A percentile compares a stretch with the other conserved stretches of the same genome.
Conservation (phyloP, 345 rosid genomes). For the Mangifera indica region DNA sequence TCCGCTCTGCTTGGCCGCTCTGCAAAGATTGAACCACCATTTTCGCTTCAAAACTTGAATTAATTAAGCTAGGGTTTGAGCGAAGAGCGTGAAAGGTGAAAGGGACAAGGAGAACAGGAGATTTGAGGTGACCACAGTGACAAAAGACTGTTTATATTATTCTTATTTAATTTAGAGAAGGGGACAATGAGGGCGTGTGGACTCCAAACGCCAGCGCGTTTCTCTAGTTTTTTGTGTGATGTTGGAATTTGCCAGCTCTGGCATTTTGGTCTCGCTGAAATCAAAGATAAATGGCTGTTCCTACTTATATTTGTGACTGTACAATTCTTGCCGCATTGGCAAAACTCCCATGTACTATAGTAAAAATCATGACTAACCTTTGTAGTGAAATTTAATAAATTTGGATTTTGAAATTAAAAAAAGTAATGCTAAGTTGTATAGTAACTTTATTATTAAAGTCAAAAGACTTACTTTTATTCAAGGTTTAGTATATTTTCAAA, state of each 20-base stretch:
- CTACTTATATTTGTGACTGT: too few relatives aligned
- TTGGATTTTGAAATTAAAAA: too few relatives aligned
- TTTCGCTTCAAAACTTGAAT: background rate
- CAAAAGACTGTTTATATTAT: background rate
- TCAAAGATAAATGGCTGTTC: background rate
- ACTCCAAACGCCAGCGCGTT: background rate
- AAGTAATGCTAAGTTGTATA: too few relatives aligned
- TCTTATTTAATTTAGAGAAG: background rate
- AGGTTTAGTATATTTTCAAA: too few relatives aligned
- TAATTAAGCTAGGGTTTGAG: background rate
- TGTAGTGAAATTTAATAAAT: too few relatives aligned
- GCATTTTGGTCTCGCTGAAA: background rate
- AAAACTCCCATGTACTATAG: too few relatives aligned
- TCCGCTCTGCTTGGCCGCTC: conserved; percentile 24
- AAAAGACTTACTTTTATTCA: too few relatives aligned
- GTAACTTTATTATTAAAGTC: too few relatives aligned
- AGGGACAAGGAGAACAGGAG: background rate
- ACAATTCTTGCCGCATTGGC: too few relatives aligned
- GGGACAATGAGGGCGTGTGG: background rate
- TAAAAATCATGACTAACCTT: too few relatives aligned
- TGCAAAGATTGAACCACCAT: conserved; percentile 6
- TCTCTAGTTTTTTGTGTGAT: background rate
- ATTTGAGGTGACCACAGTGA: background rate
- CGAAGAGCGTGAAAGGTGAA: background rate
- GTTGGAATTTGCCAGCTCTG: conserved; percentile 22